Base-by-base conservation (phyloP, 306 rosid species). In the Quercus gilva region DNA sequence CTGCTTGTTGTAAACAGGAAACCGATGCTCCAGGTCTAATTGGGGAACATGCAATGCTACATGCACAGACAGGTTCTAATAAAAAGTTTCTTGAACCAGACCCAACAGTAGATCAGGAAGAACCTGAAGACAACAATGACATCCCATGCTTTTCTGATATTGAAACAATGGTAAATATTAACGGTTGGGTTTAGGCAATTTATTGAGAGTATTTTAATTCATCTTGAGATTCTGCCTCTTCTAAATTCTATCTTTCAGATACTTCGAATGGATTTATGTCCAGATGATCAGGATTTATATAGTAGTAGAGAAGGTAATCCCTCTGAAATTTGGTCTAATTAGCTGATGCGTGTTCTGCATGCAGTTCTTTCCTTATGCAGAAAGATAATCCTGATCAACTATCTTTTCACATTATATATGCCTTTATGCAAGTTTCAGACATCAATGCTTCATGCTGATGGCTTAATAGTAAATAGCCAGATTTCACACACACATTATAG, bases 241-340 rank as follows among this genome's bases (percentile, higher is more conserved):
- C 71, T 71, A 76, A 79, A 20, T 81, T 68, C 71, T 80, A 76
- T 76, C n/a, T 83, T 82, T 60, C 90, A 93, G 98, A 91, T 94
- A 86, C 95, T 94, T 68, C 92, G 85, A 79, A 94, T 91, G 98
- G 98, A 94, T 85, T 89, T 94, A 79, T 79, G 77, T 82, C 94
- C 98, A 52, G 59, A 35, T 37, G 92, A 87, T 79, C 84, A 89
- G 76, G 95, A 91, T 53, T 33, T 83, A 51, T 53, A 67, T 78
- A 71, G 87, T 78, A 82, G 69, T 43, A 81, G 77, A 78, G 91
- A 87, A 91, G 98, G 98, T 94, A 90, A 87, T 65, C 75, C 74
- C 55, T 79, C 79, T 82, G 18, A 69, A 15, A 15, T 80, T 70
- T 58, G 74, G 70, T 67, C 71, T 49, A 58, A 61, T 53, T 63